A percentile compares a stretch with the other conserved stretches of the same genome.
phyloP scores from a whole-genome alignment of 140 eudicot species.

The Senecio squalidus region DNA sequence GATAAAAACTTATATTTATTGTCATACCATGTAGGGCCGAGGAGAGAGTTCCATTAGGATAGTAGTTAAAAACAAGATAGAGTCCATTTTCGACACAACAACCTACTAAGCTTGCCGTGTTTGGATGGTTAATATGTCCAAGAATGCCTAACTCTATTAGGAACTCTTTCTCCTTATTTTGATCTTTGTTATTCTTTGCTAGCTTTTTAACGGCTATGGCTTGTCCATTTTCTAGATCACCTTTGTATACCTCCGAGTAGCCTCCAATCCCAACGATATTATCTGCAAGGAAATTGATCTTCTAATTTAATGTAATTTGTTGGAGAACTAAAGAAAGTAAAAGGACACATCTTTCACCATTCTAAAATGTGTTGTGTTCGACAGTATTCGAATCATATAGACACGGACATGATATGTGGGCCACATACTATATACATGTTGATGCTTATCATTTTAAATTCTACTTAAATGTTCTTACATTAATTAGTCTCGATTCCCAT shows the following conservation, averaged over 20 bases:
- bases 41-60: conserved; percentile 77
- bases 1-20: not conserved
- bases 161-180: conserved; percentile 78
- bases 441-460: too few species aligned
- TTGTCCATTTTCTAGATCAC: conserved; percentile 49
- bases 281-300: conserved; percentile 38
- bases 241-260: conserved; percentile 89
- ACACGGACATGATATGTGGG: too few species aligned
- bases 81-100: conserved; percentile 85
- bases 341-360: not conserved
- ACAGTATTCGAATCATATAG: too few species aligned
- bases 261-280: conserved; percentile 90
- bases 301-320: not conserved
- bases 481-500: not conserved
- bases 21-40: conserved; percentile 68
- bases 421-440: too few species aligned
- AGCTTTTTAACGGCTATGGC: conserved; percentile 79
- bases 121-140: conserved; percentile 84
- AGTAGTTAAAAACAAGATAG: conserved; percentile 68
- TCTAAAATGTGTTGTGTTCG: too few species aligned
- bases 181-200: conserved; percentile 59
- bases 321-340: not conserved
- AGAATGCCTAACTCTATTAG: conserved; percentile 80
- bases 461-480: too few species aligned
- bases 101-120: conserved; percentile 75